Conservation (phyloP, 208 protist species). For the Jaenimonas drosophilae region DNA sequence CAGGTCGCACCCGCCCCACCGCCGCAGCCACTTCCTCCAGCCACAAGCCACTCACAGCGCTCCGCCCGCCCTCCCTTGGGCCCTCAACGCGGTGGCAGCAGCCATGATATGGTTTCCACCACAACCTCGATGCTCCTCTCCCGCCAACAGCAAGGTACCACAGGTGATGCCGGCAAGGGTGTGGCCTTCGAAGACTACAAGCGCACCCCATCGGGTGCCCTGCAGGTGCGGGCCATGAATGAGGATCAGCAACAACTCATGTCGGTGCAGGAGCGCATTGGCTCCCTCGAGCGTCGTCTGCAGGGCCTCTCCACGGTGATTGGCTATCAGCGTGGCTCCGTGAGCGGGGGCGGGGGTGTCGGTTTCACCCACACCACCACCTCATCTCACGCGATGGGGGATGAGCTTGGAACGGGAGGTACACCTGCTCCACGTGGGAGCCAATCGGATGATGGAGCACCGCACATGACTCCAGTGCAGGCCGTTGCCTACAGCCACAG, state of each 20-base stretch:
- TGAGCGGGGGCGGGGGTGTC: neutral
- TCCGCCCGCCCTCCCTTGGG: neutral
- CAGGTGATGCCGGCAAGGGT: conserved; percentile 8
- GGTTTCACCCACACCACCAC: too few relatives aligned
- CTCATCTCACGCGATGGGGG: neutral
- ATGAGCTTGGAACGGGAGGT: neutral
- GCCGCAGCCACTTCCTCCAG: neutral
- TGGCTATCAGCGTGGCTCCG: neutral
- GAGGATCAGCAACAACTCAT: conserved; percentile 10
- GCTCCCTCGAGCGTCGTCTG: conserved; percentile 10
- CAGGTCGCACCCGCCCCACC: neutral
- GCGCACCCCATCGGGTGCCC: conserved; percentile 9
- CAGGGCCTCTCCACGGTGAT: conserved; percentile 16
- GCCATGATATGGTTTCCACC: neutral
- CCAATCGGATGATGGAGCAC: too few relatives aligned
- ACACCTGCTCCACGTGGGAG: neutral
- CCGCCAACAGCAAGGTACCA: neutral
- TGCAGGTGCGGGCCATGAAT: conserved; percentile 16
- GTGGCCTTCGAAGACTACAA: conserved; percentile 69
- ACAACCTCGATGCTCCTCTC: too few relatives aligned
- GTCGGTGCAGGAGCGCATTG: conserved; percentile 13
- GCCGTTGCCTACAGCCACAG: neutral
- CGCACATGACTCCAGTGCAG: neutral
- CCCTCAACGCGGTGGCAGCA: neutral
- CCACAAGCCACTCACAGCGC: too few relatives aligned